Percentiles rank a stretch among this genome's conserved stretches.
Evolutionary conservation across 169 alveolate species (phyloP).

Genomic region (Amoebophrya sp.): DNA sequence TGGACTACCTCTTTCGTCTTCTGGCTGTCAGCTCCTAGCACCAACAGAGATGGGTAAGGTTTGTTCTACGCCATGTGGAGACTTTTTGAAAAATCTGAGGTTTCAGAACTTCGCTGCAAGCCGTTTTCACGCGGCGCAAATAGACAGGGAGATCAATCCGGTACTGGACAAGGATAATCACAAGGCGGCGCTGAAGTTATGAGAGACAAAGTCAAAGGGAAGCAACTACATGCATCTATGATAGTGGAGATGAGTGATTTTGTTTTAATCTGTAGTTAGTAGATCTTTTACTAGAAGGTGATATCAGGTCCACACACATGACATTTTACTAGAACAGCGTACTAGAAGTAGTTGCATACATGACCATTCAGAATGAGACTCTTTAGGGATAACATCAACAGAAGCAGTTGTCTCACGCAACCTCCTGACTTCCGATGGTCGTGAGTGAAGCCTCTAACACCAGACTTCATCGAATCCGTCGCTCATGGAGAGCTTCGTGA

Average conservation of each 20-base stretch:
- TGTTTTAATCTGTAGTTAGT: too few relatives aligned
- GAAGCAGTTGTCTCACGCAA: neutral
- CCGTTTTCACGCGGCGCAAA: neutral
- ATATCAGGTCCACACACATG: neutral
- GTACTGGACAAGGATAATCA: too few relatives aligned
- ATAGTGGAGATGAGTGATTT: too few relatives aligned
- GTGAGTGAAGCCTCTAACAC: neutral
- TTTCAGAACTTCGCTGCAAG: neutral
- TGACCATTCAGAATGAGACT: neutral
- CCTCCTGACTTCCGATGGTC: neutral
- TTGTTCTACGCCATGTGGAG: neutral
- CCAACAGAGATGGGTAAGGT: too few relatives aligned
- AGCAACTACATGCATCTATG: too few relatives aligned
- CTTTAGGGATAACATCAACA: neutral
- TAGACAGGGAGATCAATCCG: too few relatives aligned
- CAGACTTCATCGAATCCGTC: neutral
- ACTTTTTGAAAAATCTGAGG: neutral
- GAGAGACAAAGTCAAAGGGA: neutral
- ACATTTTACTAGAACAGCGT: neutral
- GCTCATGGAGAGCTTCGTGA: neutral
- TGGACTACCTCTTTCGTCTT: too few relatives aligned
- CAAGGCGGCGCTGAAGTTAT: too few relatives aligned
- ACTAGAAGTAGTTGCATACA: neutral
- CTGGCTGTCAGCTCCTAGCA: too few relatives aligned
- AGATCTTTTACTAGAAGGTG: neutral